Percentiles rank a stretch among this genome's conserved stretches.
Evolutionary conservation across 768 basidiomycete species (phyloP).

Genomic region (Russula sp.): DNA sequence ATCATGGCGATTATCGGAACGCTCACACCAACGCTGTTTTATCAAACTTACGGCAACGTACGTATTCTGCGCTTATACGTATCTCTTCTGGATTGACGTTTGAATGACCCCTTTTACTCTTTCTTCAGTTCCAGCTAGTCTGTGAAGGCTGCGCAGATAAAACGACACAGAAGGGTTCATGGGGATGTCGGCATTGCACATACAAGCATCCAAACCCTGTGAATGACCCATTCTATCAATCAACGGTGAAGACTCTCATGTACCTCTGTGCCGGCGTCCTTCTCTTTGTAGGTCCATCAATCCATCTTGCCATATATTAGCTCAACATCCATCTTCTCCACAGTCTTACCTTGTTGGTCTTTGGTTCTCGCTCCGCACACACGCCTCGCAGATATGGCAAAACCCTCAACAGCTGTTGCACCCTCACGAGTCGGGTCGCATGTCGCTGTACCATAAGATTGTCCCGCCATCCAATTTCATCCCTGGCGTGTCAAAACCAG

Average conservation of each 20-base stretch:
- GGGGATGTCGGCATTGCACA: constrained; percentile 90
- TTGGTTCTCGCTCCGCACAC: constrained; percentile 98
- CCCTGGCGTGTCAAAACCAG: constrained; percentile 32
- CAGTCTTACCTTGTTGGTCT: constrained; percentile 96
- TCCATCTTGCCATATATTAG: constrained; percentile 5
- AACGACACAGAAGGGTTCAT: constrained; percentile 44
- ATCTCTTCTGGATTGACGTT: constrained; percentile 18
- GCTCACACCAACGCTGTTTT: constrained; percentile 92
- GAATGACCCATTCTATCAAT: constrained; percentile 93
- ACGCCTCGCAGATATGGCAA: constrained; percentile 99
- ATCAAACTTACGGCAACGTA: constrained; percentile 96
- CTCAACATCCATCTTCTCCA: constrained; percentile 17
- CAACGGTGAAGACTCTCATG: constrained; percentile 92
- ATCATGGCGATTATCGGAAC: constrained; percentile 99
- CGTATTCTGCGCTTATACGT: constrained; percentile 37
- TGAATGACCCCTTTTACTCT: constrained; percentile 2
- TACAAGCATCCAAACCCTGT: constrained; percentile 94
- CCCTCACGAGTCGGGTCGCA: constrained; percentile 44
- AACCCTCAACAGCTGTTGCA: constrained; percentile 86
- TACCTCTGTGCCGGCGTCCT: constrained; percentile 92
- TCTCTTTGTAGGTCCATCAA: constrained; percentile 64
- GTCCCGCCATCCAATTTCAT: constrained; percentile 39
- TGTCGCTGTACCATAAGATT: constrained; percentile 64
- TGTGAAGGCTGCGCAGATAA: constrained; percentile 73
- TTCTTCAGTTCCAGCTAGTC: constrained; percentile 73